Percentiles rank a stretch among this genome's conserved stretches.
Conservation (phyloP, 805 yeast genomes). For the Zygotorulaspora sp. region DNA sequence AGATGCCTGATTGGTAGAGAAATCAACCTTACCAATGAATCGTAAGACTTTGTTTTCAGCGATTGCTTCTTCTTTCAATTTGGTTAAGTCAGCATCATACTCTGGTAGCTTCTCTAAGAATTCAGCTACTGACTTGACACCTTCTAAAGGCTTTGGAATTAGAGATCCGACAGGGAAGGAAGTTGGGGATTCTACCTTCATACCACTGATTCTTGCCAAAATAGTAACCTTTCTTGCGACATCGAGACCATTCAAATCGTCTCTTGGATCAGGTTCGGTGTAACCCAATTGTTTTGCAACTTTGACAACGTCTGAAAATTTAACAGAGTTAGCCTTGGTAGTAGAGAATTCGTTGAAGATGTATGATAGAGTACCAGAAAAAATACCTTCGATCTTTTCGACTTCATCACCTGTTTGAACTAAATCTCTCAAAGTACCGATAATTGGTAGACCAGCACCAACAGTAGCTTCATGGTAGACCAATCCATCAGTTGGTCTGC, state of each 20-base stretch:
- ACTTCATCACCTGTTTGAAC: slow-evolving; percentile 90
- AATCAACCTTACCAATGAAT: slow-evolving; percentile 87
- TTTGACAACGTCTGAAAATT: slow-evolving; percentile 84
- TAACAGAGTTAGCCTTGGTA: slow-evolving; percentile 51
- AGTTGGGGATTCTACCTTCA: slow-evolving; percentile 76
- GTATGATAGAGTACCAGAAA: slow-evolving; percentile 92
- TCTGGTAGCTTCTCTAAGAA: slow-evolving; percentile 77
- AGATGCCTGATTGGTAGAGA: slow-evolving; percentile 60
- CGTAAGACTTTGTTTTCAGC: slow-evolving; percentile 82
- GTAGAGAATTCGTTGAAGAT: slow-evolving; percentile 92
- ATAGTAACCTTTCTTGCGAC: slow-evolving; percentile 98
- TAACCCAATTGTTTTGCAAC: slow-evolving; percentile 89
- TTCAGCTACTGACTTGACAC: slow-evolving; percentile 66
- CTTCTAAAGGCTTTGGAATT: slow-evolving; percentile 81
- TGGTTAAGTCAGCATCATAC: slow-evolving; percentile 74
- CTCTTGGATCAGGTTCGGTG: slow-evolving; percentile 99
- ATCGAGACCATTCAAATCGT: slow-evolving; percentile 95
- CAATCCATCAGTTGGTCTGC: slow-evolving; percentile 51
- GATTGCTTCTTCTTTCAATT: slow-evolving; percentile 75
- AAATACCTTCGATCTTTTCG: slow-evolving; percentile 88
- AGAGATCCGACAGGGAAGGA: slow-evolving; percentile 92
- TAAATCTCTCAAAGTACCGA: slow-evolving; percentile 83
- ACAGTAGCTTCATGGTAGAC: slow-evolving; percentile 98
- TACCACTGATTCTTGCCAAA: slow-evolving; percentile 88
- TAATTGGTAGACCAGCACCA: slow-evolving; percentile 96